Percentiles rank a stretch among this genome's conserved stretches.
phyloP scores from a whole-genome alignment of 2,329 filamentous ascomycete species.

The Orbilia oligospora region DNA sequence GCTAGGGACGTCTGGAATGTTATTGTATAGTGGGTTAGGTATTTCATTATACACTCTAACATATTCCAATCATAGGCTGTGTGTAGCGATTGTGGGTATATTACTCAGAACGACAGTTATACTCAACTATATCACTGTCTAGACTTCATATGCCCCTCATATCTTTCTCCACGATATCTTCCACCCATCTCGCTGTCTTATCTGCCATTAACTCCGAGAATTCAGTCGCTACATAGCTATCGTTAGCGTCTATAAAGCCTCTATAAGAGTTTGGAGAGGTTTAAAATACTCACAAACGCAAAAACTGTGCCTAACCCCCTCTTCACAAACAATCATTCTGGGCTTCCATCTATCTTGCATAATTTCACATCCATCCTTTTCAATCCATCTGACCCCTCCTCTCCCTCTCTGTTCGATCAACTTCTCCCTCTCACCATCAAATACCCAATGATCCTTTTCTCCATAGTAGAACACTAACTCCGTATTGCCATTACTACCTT shows the following conservation, averaged over 20 bases:
- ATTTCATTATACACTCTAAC: background rate
- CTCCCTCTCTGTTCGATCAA: constrained; percentile 67
- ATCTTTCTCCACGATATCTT: constrained; percentile 62
- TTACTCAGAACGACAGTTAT: background rate
- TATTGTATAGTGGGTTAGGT: background rate
- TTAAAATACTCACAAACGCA: constrained; percentile 70
- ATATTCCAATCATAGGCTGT: background rate
- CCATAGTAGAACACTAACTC: constrained; percentile 76
- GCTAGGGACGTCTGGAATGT: background rate
- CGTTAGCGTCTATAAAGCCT: background rate
- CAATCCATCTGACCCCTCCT: constrained; percentile 47
- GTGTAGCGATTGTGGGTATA: background rate
- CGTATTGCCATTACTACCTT: constrained; percentile 39
- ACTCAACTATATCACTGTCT: no score
- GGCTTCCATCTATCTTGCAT: constrained; percentile 65
- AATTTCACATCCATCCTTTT: constrained; percentile 63
- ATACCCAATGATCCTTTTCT: constrained; percentile 75
- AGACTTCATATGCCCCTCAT: background rate
- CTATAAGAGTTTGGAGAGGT: background rate
- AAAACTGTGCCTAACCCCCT: constrained; percentile 74
- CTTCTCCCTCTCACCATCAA: constrained; percentile 71
- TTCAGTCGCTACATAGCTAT: constrained; percentile 65
- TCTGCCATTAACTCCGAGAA: constrained; percentile 71
- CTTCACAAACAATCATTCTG: constrained; percentile 72
- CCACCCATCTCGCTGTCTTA: constrained; percentile 68